A percentile compares a stretch with the other conserved stretches of the same genome.
These are phyloP conservation scores for Neurospora sp. DNA, from an alignment of 495 filamentous ascomycete genomes.

Conservation along the genomic window DNA sequence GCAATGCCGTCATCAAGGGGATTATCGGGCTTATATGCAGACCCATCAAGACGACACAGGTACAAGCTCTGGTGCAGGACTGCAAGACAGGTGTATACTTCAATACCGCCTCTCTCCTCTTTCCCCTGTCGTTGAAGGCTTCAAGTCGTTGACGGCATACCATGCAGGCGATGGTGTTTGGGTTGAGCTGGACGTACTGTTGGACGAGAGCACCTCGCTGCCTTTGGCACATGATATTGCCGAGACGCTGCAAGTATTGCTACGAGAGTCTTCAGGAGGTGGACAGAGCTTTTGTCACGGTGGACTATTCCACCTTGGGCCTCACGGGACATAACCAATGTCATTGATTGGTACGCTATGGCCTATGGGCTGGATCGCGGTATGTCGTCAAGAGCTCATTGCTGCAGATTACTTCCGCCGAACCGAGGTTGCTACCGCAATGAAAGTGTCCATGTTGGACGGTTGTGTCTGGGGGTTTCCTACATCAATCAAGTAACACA, in stretches of 20 bases:
- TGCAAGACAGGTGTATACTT: conserved; percentile 43
- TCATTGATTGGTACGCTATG: not conserved
- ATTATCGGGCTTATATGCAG: conserved; percentile 36
- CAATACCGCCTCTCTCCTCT: conserved; percentile 40
- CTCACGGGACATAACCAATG: conserved; percentile 9
- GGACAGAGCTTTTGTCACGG: conserved; percentile 39
- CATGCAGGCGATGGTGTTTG: conserved; percentile 40
- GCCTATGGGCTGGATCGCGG: not conserved
- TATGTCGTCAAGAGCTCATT: not conserved
- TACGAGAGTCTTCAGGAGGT: conserved; percentile 32
- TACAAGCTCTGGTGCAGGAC: conserved; percentile 40
- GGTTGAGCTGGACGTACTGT: conserved; percentile 38
- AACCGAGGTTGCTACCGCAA: not conserved
- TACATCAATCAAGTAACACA: not conserved
- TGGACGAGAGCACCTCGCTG: conserved; percentile 31
- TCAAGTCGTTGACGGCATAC: conserved; percentile 37
- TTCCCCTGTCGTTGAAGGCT: conserved; percentile 32
- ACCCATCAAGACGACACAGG: conserved; percentile 39
- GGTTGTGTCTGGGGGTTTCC: not conserved
- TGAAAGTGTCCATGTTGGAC: not conserved
- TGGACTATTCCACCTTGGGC: conserved; percentile 24
- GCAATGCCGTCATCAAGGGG: conserved; percentile 36
- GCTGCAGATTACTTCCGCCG: not conserved
- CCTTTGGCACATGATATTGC: conserved; percentile 35
- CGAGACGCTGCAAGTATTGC: conserved; percentile 44